Evolutionary conservation across 2,329 filamentous ascomycete species (phyloP), one percentile per base, ranked within the genome.

Genomic region (Magnaporthiopsis rhizophila): DNA sequence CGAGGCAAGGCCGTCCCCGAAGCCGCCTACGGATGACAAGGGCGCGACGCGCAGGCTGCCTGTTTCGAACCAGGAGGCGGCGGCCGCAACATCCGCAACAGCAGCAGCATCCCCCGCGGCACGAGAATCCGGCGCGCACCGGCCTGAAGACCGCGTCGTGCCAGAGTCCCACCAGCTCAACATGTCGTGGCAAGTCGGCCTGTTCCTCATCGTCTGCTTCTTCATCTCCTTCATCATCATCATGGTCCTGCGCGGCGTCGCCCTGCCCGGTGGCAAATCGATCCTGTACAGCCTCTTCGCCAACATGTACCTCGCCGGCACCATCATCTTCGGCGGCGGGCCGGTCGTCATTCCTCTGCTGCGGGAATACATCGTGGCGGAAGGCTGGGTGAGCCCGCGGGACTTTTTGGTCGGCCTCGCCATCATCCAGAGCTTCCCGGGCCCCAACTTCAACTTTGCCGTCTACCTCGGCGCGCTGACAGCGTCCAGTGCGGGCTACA

Each of bases 371-470:
- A 78, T 91, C 50, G 89, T 91, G 0, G 79, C 81, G 0, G 86
- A 88, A 30, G 86, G 86, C 8, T 92, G 88, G 88, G 88, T 92
- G 0, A 84, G 81, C 0, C 79, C 86, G 0, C 82, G 89, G 3
- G 87, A 92, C 71, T 91, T 92, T 71, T 77, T 92, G 0, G 84
- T 91, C 61, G 89, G 89, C 0, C 82, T 92, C 0, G 89, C 89
- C 9, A 80, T 92, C 63, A 87, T 86, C 26, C 89, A 92, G 72
- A 82, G 86, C 0, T 89, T 91, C 65, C 89, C 89, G 1, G 65
- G 65, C 2, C 65, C 65, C 24, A 66, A 66, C 53, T 66, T 66
- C 63, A 66, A 66, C 70, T 86, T 87, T 65, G 83, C 83, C 0
- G 83, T 87, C 0, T 87, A 80, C 64, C 74, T 88, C 0, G 84